phyloP scores from a whole-genome alignment of 192 early-diverging fungal species.

The Rhizophagus clarus region DNA sequence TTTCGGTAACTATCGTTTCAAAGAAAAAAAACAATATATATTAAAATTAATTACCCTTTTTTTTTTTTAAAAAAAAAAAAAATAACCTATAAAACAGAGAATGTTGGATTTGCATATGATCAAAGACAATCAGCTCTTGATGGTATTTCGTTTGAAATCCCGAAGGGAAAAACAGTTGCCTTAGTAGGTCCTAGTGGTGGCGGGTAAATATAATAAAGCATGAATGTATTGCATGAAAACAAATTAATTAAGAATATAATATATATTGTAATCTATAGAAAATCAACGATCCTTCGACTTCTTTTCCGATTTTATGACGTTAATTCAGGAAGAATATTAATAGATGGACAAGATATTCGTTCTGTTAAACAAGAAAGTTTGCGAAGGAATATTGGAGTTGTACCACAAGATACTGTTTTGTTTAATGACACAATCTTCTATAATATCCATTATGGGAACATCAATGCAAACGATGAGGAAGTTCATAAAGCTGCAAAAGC shows the following conservation, averaged over 20 bases:
- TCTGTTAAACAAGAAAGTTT: constrained; percentile 70
- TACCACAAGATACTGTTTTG: constrained; percentile 93
- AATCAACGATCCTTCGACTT: constrained; percentile 76
- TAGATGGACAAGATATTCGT: constrained; percentile 85
- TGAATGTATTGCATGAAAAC: no score
- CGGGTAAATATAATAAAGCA: constrained; percentile 47
- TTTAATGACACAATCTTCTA: constrained; percentile 95
- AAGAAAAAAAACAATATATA: not conserved
- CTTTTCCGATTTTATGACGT: constrained; percentile 94
- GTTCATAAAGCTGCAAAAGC: constrained; percentile 70
- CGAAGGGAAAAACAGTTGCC: constrained; percentile 73
- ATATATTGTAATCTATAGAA: constrained; percentile 31
- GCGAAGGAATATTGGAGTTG: constrained; percentile 85
- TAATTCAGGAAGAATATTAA: constrained; percentile 72
- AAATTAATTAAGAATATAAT: not conserved
- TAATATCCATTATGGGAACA: constrained; percentile 90
- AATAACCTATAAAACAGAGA: constrained; percentile 49
- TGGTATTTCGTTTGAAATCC: constrained; percentile 69
- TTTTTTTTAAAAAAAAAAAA: not conserved
- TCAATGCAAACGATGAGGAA: constrained; percentile 66
- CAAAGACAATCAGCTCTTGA: constrained; percentile 69
- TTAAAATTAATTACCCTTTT: not conserved
- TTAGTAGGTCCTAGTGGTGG: constrained; percentile 78
- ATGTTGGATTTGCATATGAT: constrained; percentile 77
- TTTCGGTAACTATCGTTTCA: constrained; percentile 54